These are phyloP conservation scores for Amesomyces nigricolor DNA, from an alignment of 2,329 filamentous ascomycete species.

Conservation along the genomic window DNA sequence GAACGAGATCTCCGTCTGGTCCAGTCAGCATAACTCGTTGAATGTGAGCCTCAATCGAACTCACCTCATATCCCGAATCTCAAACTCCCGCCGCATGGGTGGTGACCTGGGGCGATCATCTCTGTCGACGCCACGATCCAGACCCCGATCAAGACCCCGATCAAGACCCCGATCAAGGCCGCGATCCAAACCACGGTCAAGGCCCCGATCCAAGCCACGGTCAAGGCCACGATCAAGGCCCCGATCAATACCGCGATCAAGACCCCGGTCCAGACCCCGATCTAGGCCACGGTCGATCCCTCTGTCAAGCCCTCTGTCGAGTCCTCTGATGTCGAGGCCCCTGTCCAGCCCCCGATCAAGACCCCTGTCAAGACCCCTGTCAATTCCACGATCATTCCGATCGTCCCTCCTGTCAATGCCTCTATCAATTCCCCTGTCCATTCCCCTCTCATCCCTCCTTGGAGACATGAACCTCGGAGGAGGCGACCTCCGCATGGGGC, in stretches of 20 bases:
- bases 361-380: not conserved
- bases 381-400: slow-evolving; percentile 12
- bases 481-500: slow-evolving; percentile 33
- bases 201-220: too few species aligned
- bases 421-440: slow-evolving; percentile 5
- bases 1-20: slow-evolving; percentile 50
- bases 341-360: slow-evolving; percentile 3
- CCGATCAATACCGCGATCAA: too few species aligned
- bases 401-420: slow-evolving; percentile 11
- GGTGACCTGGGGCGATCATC: slow-evolving; percentile 36
- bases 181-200: too few species aligned
- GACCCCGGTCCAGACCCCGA: too few species aligned
- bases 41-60: not conserved
- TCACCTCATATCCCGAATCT: slow-evolving; percentile 33
- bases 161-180: too few species aligned
- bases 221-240: too few species aligned
- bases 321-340: not conserved
- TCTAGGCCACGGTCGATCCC: too few species aligned
- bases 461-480: slow-evolving; percentile 34
- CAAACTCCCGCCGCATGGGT: slow-evolving; percentile 35
- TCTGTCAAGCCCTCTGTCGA: too few species aligned
- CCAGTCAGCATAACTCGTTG: not conserved
- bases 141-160: too few species aligned
- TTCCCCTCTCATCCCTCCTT: slow-evolving; percentile 34
- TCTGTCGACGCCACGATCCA: slow-evolving; percentile 13